Evolutionary conservation across 768 basidiomycete genomes (phyloP).

Genomic region (Suillus americanus): DNA sequence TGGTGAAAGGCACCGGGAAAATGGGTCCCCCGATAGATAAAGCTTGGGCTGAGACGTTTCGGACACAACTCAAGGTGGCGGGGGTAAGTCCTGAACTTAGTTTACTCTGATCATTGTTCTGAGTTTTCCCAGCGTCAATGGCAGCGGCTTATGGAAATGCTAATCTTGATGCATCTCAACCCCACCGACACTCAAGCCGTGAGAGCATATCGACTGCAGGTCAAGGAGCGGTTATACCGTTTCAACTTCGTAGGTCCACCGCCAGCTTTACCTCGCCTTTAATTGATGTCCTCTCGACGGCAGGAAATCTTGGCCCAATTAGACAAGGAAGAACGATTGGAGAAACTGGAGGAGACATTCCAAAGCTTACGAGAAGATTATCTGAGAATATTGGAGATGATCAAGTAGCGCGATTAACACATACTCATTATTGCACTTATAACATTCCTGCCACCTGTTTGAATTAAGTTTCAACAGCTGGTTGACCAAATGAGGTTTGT

Average conservation of each 20-base stretch:
- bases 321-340: conserved; percentile 81
- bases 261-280: not conserved
- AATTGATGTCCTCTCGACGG: not conserved
- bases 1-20: conserved; percentile 45
- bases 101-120: conserved; percentile 6
- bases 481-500: not conserved
- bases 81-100: conserved; percentile 48
- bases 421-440: not conserved
- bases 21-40: conserved; percentile 79
- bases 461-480: not conserved
- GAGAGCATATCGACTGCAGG: conserved; percentile 80
- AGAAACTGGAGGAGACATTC: conserved; percentile 93
- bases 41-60: conserved; percentile 76
- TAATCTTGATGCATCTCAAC: conserved; percentile 73
- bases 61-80: conserved; percentile 85
- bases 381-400: conserved; percentile 65
- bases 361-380: conserved; percentile 86
- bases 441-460: not conserved
- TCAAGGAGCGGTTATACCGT: conserved; percentile 91
- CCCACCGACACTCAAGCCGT: conserved; percentile 50
- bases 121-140: conserved; percentile 76
- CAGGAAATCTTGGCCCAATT: conserved; percentile 89
- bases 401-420: conserved; percentile 21
- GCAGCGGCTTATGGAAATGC: conserved; percentile 87
- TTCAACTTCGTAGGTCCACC: conserved; percentile 83